Evolutionary conservation across 345 rosid genomes (phyloP).

Genomic region (Bruguiera parviflora): DNA sequence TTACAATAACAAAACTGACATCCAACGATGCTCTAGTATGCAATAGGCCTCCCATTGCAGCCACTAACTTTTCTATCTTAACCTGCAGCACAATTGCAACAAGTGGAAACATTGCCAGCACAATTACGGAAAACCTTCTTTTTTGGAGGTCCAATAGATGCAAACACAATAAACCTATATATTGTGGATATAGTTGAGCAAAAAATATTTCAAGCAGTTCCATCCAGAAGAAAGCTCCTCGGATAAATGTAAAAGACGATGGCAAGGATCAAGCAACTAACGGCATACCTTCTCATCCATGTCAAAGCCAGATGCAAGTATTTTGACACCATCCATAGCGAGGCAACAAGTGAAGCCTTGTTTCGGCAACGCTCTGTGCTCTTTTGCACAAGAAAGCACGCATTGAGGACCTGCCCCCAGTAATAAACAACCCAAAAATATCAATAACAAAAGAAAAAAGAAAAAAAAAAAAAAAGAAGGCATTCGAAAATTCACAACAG

Average conservation of each 20-base stretch:
- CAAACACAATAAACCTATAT: no score
- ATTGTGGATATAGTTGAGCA: background rate
- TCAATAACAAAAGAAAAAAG: background rate
- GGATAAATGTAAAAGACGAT: background rate
- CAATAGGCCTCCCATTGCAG: slow-evolving; percentile 80
- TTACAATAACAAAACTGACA: slow-evolving; percentile 77
- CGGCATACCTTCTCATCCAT: slow-evolving; percentile 68
- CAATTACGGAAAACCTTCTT: no score
- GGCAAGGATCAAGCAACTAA: background rate
- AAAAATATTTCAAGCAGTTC: background rate
- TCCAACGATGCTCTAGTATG: slow-evolving; percentile 56
- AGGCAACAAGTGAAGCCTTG: slow-evolving; percentile 84
- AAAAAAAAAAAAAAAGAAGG: background rate
- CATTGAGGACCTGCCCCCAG: slow-evolving; percentile 75
- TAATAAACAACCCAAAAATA: slow-evolving; percentile 8
- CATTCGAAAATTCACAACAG: background rate
- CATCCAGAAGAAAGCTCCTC: background rate
- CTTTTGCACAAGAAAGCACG: slow-evolving; percentile 84
- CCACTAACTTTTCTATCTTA: slow-evolving; percentile 68
- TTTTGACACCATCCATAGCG: slow-evolving; percentile 88
- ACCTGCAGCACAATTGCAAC: slow-evolving; percentile 45
- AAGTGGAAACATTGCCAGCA: slow-evolving; percentile 10
- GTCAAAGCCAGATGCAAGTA: slow-evolving; percentile 86
- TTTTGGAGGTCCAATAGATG: no score
- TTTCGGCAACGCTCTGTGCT: slow-evolving; percentile 64